These are phyloP conservation scores for Bjerkandera adusta DNA, from an alignment of 1,284 basidiomycete genomes.

Conservation along the genomic window DNA sequence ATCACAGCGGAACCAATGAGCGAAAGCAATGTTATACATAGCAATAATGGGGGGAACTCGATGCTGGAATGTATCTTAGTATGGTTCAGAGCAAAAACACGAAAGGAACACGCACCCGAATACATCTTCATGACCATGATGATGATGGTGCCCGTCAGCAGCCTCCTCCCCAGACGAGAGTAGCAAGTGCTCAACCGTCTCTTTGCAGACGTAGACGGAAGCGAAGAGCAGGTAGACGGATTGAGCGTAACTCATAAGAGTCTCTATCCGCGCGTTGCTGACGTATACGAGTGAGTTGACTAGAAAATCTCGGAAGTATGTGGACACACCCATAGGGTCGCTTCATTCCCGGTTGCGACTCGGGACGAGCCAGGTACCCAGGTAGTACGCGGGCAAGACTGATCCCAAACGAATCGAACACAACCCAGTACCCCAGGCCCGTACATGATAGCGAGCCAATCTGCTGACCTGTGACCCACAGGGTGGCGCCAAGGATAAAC, in stretches of 20 bases:
- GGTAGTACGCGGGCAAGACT: conserved; percentile 56
- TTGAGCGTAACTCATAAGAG: conserved; percentile 84
- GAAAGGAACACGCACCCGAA: conserved; percentile 35
- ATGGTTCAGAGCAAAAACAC: neutral
- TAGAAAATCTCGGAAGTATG: neutral
- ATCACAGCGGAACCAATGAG: conserved; percentile 51
- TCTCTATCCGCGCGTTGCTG: conserved; percentile 74
- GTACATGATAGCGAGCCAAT: conserved; percentile 86
- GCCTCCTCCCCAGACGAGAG: conserved; percentile 60
- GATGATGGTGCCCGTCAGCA: conserved; percentile 70
- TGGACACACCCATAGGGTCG: conserved; percentile 71
- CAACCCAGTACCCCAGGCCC: conserved; percentile 92
- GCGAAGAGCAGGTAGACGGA: conserved; percentile 89
- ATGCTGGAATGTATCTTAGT: conserved; percentile 44
- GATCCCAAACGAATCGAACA: conserved; percentile 90
- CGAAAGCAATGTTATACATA: conserved; percentile 56
- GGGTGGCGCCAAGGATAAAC: conserved; percentile 60
- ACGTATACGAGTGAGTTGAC: neutral
- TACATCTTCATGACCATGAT: conserved; percentile 46
- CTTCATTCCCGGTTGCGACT: conserved; percentile 30
- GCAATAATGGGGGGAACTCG: conserved; percentile 64
- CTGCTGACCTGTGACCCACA: conserved; percentile 94
- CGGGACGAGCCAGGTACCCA: conserved; percentile 30
- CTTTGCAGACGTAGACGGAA: conserved; percentile 91
- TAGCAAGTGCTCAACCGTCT: conserved; percentile 83